Conservation (phyloP, 208 protist species). For the Borovskyia barvae region DNA sequence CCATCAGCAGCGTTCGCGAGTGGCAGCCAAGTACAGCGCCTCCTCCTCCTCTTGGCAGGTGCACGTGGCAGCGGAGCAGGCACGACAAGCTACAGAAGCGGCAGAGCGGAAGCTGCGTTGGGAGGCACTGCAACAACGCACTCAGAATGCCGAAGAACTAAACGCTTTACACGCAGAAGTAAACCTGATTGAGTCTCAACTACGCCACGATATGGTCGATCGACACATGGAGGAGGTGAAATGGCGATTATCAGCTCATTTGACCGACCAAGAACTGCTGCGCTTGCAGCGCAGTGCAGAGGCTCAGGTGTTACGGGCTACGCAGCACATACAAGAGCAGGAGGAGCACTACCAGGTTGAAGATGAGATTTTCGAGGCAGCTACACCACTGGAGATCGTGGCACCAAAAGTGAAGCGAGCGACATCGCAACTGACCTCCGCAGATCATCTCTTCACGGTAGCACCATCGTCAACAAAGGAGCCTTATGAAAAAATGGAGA, state of each 20-base stretch:
- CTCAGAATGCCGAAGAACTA: slow-evolving; percentile 39
- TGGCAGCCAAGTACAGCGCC: slow-evolving; percentile 70
- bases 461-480: too few relatives aligned
- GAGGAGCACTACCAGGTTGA: background rate
- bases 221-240: slow-evolving; percentile 49
- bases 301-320: slow-evolving; percentile 37
- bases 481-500: too few relatives aligned
- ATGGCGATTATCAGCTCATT: slow-evolving; percentile 43
- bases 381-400: too few relatives aligned
- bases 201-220: slow-evolving; percentile 40
- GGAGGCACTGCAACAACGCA: slow-evolving; percentile 25
- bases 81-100: slow-evolving; percentile 36
- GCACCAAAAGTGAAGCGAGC: too few relatives aligned
- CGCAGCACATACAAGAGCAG: slow-evolving; percentile 18
- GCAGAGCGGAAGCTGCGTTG: slow-evolving; percentile 42
- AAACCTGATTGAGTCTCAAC: slow-evolving; percentile 25
- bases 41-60: slow-evolving; percentile 38
- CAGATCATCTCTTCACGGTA: too few relatives aligned
- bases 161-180: slow-evolving; percentile 41
- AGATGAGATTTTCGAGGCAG: background rate
- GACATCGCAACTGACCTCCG: too few relatives aligned
- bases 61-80: slow-evolving; percentile 34
- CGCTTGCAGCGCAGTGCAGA: slow-evolving; percentile 49
- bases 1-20: slow-evolving; percentile 54
- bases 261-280: slow-evolving; percentile 55